Evolutionary conservation across 176 grass and related monocot genomes (phyloP).

Genomic region (Poa annua): DNA sequence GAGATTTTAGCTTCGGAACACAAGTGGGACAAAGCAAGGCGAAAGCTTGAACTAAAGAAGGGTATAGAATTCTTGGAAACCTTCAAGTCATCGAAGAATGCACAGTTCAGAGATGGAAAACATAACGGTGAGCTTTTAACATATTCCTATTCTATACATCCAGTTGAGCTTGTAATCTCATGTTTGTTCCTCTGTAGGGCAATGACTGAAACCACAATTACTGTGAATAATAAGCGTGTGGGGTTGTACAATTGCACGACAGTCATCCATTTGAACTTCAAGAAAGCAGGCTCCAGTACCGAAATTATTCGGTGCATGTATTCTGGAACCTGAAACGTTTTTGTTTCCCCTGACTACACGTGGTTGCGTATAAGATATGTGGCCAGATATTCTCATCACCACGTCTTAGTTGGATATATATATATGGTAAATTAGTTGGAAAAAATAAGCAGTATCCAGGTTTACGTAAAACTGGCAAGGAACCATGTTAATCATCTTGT

Average conservation of each 20-base stretch:
- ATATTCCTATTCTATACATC: neutral
- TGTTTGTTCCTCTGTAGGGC: slow-evolving; percentile 34
- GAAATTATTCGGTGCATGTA: slow-evolving; percentile 23
- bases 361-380: slow-evolving; percentile 27
- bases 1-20: slow-evolving; percentile 77
- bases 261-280: neutral
- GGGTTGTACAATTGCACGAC: neutral
- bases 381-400: slow-evolving; percentile 30
- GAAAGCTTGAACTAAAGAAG: slow-evolving; percentile 70
- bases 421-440: neutral
- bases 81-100: slow-evolving; percentile 91
- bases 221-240: slow-evolving; percentile 51
- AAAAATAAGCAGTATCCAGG: slow-evolving; percentile 13
- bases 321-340: slow-evolving; percentile 7
- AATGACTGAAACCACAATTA: slow-evolving; percentile 27
- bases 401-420: slow-evolving; percentile 31
- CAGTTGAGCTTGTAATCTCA: neutral
- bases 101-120: slow-evolving; percentile 89
- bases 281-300: slow-evolving; percentile 27
- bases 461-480: neutral
- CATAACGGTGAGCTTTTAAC: slow-evolving; percentile 61
- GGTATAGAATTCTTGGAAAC: slow-evolving; percentile 83
- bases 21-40: slow-evolving; percentile 80
- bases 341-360: slow-evolving; percentile 10
- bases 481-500: slow-evolving; percentile 17